Percentiles rank a stretch among this genome's conserved stretches.
These are phyloP conservation scores for Symbiodinium natans DNA, from an alignment of 73 alveolate genomes.

Conservation along the genomic window DNA sequence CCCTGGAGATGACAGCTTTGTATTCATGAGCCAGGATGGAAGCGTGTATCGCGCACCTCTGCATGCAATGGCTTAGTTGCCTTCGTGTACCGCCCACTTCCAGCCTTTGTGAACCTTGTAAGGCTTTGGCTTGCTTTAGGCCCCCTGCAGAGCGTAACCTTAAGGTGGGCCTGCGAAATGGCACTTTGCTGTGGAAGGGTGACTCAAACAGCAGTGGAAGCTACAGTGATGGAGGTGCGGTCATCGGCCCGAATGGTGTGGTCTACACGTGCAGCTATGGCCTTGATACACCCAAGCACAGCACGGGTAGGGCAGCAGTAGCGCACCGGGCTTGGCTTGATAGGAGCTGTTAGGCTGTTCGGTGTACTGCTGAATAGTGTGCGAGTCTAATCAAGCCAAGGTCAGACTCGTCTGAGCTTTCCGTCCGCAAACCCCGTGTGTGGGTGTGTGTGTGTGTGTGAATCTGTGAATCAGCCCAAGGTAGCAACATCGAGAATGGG, in stretches of 20 bases:
- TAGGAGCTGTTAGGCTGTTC: too few species aligned
- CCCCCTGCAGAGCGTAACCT: background rate
- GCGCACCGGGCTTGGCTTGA: too few species aligned
- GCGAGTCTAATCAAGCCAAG: too few species aligned
- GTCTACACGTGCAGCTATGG: conserved; percentile 27
- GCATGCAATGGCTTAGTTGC: too few species aligned
- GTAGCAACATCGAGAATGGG: background rate
- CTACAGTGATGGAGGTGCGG: conserved; percentile 66
- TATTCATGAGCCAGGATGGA: conserved; percentile 45
- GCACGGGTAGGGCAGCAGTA: too few species aligned
- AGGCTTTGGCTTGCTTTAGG: too few species aligned
- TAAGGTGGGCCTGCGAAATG: background rate
- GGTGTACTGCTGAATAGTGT: too few species aligned
- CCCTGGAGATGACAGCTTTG: conserved; percentile 46
- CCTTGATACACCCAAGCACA: too few species aligned
- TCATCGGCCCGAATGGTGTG: conserved; percentile 38
- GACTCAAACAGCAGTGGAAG: background rate
- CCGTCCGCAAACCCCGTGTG: too few species aligned
- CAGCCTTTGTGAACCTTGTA: too few species aligned
- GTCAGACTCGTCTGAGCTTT: too few species aligned
- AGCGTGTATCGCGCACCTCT: conserved; percentile 41
- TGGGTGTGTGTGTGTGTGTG: background rate
- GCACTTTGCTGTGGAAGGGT: background rate
- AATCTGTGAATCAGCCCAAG: background rate
- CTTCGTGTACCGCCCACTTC: too few species aligned